Conservation (phyloP, 1,284 basidiomycete species). For the Rhodotorula sp. region DNA sequence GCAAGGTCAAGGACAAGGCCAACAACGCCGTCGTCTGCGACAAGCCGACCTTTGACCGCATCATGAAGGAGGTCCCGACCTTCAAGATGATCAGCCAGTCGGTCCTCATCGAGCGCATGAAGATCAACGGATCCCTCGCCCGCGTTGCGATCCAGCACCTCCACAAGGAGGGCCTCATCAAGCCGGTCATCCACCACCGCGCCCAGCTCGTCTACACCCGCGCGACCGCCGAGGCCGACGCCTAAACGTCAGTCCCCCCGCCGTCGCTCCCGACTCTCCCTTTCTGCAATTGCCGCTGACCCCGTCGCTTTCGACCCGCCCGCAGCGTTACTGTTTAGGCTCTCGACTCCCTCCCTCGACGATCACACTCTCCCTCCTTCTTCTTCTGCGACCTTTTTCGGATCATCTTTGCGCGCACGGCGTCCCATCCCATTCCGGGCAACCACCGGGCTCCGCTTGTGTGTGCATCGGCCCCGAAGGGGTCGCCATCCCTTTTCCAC, state of each 20-base stretch:
- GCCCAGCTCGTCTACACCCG: constrained; percentile 64
- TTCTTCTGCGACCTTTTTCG: not conserved
- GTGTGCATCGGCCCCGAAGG: no score
- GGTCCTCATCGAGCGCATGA: constrained; percentile 95
- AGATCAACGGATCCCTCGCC: constrained; percentile 93
- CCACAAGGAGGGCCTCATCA: constrained; percentile 91
- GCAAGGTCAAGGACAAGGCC: constrained; percentile 49
- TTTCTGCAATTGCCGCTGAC: not conserved
- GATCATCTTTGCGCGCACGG: no score
- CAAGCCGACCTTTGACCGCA: constrained; percentile 64
- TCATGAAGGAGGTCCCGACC: constrained; percentile 98
- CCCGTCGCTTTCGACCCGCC: not conserved
- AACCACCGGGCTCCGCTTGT: no score
- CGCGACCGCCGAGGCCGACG: constrained; percentile 35
- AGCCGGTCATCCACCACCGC: constrained; percentile 94
- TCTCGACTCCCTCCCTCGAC: not conserved
- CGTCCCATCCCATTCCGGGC: no score
- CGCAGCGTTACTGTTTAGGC: no score
- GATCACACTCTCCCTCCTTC: not conserved
- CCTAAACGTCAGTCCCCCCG: not conserved
- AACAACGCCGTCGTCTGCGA: constrained; percentile 87
- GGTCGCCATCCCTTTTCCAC: no score
- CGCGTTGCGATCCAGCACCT: constrained; percentile 90
- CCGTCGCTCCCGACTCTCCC: not conserved
- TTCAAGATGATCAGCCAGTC: constrained; percentile 90